Evolutionary conservation across 768 basidiomycete species (phyloP).

Genomic region (Suillus tomentosus): DNA sequence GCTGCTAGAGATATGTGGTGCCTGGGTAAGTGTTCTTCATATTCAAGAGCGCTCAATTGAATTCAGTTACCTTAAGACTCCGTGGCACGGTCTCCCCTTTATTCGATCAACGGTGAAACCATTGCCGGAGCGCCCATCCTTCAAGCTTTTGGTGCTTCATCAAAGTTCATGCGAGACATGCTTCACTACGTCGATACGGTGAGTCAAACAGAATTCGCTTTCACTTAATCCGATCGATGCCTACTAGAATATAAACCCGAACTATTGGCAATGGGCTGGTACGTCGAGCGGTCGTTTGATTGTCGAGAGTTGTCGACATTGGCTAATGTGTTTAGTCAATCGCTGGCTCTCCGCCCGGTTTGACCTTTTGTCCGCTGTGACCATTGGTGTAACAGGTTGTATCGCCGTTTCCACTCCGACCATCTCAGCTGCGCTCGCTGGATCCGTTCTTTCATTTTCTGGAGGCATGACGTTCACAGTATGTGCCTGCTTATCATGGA

Average conservation of each 20-base stretch:
- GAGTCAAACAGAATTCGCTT: conserved; percentile 25
- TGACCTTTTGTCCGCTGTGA: conserved; percentile 72
- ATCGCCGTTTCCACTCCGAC: conserved; percentile 67
- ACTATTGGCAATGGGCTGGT: conserved; percentile 94
- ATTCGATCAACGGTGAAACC: conserved; percentile 50
- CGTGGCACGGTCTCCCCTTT: conserved; percentile 49
- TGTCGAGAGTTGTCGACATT: background rate
- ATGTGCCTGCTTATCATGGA: conserved; percentile 20
- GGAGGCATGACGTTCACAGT: conserved; percentile 73
- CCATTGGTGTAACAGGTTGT: conserved; percentile 72
- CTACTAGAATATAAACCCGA: conserved; percentile 64
- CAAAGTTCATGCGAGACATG: conserved; percentile 86
- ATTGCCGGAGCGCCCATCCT: conserved; percentile 57
- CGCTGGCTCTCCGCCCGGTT: conserved; percentile 91
- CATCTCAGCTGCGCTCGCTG: conserved; percentile 80
- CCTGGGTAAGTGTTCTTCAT: conserved; percentile 49
- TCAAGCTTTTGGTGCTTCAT: conserved; percentile 86
- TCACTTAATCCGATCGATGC: conserved; percentile 6
- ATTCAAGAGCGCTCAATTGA: background rate
- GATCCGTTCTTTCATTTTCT: conserved; percentile 86
- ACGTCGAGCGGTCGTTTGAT: conserved; percentile 19
- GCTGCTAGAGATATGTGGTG: conserved; percentile 86
- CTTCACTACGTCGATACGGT: conserved; percentile 80
- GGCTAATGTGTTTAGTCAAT: conserved; percentile 55
- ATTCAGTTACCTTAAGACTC: conserved; percentile 37